phyloP scores from a whole-genome alignment of 345 rosid genomes.

The Populus simonii region DNA sequence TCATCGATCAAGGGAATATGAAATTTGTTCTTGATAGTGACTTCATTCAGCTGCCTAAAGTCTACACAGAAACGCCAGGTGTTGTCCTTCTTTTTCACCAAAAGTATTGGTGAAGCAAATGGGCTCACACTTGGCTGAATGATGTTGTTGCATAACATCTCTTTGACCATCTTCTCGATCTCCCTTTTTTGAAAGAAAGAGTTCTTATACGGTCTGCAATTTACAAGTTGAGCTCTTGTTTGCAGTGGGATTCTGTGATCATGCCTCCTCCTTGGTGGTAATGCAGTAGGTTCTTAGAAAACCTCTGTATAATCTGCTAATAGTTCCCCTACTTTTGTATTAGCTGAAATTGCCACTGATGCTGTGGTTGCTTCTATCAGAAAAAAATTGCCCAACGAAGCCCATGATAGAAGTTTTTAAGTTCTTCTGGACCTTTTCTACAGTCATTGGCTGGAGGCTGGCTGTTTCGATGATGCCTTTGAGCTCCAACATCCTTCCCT shows the following conservation, averaged over 20 bases:
- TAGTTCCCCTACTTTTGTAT: too few species aligned
- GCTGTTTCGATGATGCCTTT: too few species aligned
- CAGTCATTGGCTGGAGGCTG: rapidly evolving
- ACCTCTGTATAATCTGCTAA: rapidly evolving
- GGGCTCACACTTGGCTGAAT: not conserved
- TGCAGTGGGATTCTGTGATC: not conserved
- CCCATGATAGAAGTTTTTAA: too few species aligned
- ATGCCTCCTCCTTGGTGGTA: not conserved
- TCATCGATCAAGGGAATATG: too few species aligned
- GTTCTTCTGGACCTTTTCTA: too few species aligned
- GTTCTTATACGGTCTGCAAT: rapidly evolving
- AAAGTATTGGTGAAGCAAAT: not conserved
- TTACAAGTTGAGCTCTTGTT: not conserved
- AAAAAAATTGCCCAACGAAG: too few species aligned
- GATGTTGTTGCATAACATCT: not conserved
- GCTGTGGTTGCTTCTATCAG: too few species aligned
- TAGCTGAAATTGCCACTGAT: rapidly evolving
- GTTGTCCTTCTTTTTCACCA: not conserved
- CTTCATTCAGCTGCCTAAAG: too few species aligned
- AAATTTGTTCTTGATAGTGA: too few species aligned
- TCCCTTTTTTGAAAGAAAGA: not conserved
- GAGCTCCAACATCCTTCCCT: not conserved
- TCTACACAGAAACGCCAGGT: too few species aligned
- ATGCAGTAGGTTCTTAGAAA: too few species aligned
- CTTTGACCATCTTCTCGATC: not conserved